Percentiles rank a stretch among this genome's conserved stretches.
phyloP scores from a whole-genome alignment of 2,329 filamentous ascomycete genomes.

The Ceratocystis papillata region DNA sequence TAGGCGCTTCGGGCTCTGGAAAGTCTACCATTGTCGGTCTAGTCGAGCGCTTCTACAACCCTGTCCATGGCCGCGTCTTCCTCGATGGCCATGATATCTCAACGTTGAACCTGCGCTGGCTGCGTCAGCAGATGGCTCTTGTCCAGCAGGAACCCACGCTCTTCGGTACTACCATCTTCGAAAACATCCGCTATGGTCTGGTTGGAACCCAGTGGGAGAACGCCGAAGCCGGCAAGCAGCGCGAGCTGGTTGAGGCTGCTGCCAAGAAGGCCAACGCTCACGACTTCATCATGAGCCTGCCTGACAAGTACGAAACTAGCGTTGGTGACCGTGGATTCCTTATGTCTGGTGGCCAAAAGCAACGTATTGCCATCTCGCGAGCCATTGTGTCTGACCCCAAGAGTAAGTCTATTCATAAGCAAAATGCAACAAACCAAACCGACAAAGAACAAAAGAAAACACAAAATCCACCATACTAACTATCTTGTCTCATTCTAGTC shows the following conservation, averaged over 20 bases:
- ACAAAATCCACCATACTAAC: not conserved
- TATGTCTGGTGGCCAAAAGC: conserved; percentile 89
- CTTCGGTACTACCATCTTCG: conserved; percentile 78
- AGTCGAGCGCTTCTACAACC: conserved; percentile 88
- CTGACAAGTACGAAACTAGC: conserved; percentile 83
- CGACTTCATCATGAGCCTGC: conserved; percentile 72
- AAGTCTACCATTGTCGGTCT: conserved; percentile 92
- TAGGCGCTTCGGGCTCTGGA: conserved; percentile 86
- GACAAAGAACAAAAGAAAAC: not conserved
- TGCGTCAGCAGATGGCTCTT: conserved; percentile 82
- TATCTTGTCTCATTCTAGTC: conserved; percentile 35
- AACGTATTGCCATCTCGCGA: conserved; percentile 87
- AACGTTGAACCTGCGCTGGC: conserved; percentile 75
- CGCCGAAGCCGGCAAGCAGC: conserved; percentile 55
- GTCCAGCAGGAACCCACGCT: conserved; percentile 89
- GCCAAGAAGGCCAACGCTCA: conserved; percentile 89
- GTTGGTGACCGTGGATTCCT: conserved; percentile 93
- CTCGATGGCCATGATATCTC: conserved; percentile 76
- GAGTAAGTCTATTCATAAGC: conserved; percentile 35
- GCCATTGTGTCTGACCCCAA: conserved; percentile 86
- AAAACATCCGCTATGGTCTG: conserved; percentile 83
- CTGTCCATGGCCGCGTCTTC: conserved; percentile 65
- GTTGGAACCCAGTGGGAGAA: conserved; percentile 71
- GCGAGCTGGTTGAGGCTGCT: conserved; percentile 63
- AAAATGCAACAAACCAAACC: not conserved